Percentiles rank a stretch among this genome's conserved stretches.
Evolutionary conservation across 2,329 filamentous ascomycete genomes (phyloP).

Genomic region (Colletotrichum ledebouriae): DNA sequence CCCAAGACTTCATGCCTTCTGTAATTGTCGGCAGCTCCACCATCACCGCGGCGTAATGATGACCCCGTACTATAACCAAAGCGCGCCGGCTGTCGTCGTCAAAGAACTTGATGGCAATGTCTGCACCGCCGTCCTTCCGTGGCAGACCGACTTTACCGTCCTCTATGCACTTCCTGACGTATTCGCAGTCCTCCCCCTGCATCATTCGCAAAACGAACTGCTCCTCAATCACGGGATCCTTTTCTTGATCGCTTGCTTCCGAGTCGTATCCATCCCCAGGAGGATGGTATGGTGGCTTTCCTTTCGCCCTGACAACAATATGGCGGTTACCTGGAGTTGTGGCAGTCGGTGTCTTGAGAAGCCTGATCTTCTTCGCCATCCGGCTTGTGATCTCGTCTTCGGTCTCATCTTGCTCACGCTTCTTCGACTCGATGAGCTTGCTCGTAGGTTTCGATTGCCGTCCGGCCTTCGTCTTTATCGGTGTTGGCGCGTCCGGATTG

Average conservation of each 20-base stretch:
- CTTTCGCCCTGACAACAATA: conserved; percentile 72
- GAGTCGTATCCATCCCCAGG: conserved; percentile 95
- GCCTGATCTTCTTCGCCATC: conserved; percentile 68
- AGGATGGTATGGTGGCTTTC: conserved; percentile 76
- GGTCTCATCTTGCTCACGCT: conserved; percentile 69
- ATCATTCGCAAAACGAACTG: conserved; percentile 91
- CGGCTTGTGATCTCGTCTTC: conserved; percentile 61
- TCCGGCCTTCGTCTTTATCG: conserved; percentile 70
- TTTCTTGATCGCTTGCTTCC: conserved; percentile 90
- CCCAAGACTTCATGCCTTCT: conserved; percentile 94
- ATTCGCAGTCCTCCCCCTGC: conserved; percentile 87
- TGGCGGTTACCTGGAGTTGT: conserved; percentile 48
- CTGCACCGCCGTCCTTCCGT: conserved; percentile 75
- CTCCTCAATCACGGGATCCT: conserved; percentile 89
- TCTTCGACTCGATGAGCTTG: conserved; percentile 70
- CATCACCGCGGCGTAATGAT: conserved; percentile 81
- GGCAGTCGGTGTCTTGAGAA: conserved; percentile 54
- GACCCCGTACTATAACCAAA: conserved; percentile 76
- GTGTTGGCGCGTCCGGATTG: conserved; percentile 46
- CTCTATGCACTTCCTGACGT: conserved; percentile 80
- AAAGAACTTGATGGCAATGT: conserved; percentile 85
- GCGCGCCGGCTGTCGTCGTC: conserved; percentile 80
- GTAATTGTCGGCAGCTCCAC: conserved; percentile 89
- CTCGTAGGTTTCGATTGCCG: conserved; percentile 71
- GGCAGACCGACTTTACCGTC: conserved; percentile 82